phyloP scores from a whole-genome alignment of 495 filamentous ascomycete species.

The Hypoxylon trugodes region DNA sequence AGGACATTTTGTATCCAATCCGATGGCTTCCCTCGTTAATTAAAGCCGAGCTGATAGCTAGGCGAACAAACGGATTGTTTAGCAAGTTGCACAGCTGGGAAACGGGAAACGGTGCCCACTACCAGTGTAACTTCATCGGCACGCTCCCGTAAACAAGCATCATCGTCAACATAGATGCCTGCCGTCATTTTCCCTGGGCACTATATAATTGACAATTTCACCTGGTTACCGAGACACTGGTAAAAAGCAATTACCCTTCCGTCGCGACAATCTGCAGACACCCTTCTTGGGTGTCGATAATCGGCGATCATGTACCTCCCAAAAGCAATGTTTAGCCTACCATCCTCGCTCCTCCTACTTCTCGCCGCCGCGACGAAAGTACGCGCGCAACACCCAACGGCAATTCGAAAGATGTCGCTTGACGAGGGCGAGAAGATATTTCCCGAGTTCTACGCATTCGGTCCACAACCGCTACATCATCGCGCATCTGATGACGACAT shows the following conservation, averaged over 20 bases:
- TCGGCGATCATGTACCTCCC: conserved; percentile 50
- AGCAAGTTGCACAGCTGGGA: not conserved
- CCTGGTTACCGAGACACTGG: too few species aligned
- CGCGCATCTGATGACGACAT: conserved; percentile 31
- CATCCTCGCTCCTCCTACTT: conserved; percentile 60
- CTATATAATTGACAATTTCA: too few species aligned
- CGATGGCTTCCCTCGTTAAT: conserved; percentile 1
- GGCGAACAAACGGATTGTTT: conserved; percentile 14
- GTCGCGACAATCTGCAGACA: too few species aligned
- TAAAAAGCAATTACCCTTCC: too few species aligned
- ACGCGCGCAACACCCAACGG: conserved; percentile 51
- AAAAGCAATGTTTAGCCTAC: conserved; percentile 51
- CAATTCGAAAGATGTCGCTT: conserved; percentile 75
- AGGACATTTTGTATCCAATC: conserved; percentile 1
- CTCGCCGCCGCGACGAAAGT: conserved; percentile 48
- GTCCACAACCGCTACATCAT: conserved; percentile 35
- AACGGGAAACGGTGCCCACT: not conserved
- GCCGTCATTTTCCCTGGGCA: too few species aligned
- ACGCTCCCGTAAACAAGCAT: conserved; percentile 1
- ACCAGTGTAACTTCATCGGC: not conserved
- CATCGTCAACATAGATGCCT: conserved; percentile 14
- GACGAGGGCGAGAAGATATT: conserved; percentile 91
- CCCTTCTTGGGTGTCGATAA: too few species aligned
- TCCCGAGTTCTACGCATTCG: conserved; percentile 64
- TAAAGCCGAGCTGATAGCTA: conserved; percentile 17